A percentile compares a stretch with the other conserved stretches of the same genome.
These are phyloP conservation scores for Aspergillus heteromorphus DNA, from an alignment of 495 filamentous ascomycete species.

Conservation along the genomic window DNA sequence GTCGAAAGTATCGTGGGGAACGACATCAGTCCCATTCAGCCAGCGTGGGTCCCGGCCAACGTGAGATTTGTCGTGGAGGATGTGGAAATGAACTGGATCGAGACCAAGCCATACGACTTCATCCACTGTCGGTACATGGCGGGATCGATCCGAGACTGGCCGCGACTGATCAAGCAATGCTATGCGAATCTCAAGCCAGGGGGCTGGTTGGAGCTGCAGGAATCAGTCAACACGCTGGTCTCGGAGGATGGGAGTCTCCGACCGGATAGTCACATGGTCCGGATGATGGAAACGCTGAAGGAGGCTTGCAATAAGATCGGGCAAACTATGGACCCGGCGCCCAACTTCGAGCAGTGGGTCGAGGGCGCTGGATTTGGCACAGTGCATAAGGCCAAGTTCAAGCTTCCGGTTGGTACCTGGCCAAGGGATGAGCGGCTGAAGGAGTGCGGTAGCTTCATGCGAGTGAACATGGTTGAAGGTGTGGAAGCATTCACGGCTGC, in stretches of 20 bases:
- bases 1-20: conserved; percentile 20
- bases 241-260: conserved; percentile 30
- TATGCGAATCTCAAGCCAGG: conserved; percentile 32
- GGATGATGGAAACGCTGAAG: conserved; percentile 24
- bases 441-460: conserved; percentile 26
- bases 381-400: conserved; percentile 17
- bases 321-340: conserved; percentile 27
- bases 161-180: conserved; percentile 15
- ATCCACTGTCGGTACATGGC: conserved; percentile 35
- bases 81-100: conserved; percentile 23
- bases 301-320: conserved; percentile 20
- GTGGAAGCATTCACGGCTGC: conserved; percentile 30
- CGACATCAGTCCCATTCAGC: conserved; percentile 49
- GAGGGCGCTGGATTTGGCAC: conserved; percentile 33
- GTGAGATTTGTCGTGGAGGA: conserved; percentile 42
- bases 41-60: conserved; percentile 29
- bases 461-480: conserved; percentile 29
- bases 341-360: conserved; percentile 21
- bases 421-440: conserved; percentile 33
- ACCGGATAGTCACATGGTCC: conserved; percentile 26
- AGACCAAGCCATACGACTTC: conserved; percentile 19
- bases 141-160: conserved; percentile 28
- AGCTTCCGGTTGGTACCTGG: conserved; percentile 33
- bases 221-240: conserved; percentile 18
- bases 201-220: conserved; percentile 38